Conservation (phyloP, 768 basidiomycete genomes). For the Russula brevipes region DNA sequence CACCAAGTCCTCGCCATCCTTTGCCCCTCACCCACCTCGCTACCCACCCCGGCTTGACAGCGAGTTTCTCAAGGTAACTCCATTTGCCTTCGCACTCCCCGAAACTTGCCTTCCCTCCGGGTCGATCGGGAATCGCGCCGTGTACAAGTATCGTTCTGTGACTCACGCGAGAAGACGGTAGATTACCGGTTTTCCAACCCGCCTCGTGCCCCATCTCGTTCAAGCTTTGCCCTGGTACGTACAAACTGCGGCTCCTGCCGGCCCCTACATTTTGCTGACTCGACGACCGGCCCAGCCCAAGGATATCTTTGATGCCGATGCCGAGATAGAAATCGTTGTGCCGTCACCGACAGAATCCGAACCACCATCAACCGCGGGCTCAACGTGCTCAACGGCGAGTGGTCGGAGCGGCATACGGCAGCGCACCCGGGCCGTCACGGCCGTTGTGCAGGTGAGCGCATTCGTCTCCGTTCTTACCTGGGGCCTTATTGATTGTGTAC, state of each 20-base stretch:
- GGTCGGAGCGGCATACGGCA: background rate
- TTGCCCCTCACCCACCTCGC: slow-evolving; percentile 20
- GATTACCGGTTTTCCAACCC: slow-evolving; percentile 20
- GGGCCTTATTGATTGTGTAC: background rate
- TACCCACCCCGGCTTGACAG: slow-evolving; percentile 24
- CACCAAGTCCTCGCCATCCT: slow-evolving; percentile 12
- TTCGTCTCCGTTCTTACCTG: background rate
- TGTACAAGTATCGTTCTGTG: background rate
- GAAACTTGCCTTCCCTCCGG: background rate
- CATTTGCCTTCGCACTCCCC: too few relatives aligned
- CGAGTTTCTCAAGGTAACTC: slow-evolving; percentile 20
- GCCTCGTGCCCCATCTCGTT: slow-evolving; percentile 19
- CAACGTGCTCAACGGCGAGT: slow-evolving; percentile 2
- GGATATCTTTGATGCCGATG: slow-evolving; percentile 21
- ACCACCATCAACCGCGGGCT: slow-evolving; percentile 4
- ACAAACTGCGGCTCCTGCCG: background rate
- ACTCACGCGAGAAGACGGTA: slow-evolving; percentile 21
- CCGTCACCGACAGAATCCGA: slow-evolving; percentile 14
- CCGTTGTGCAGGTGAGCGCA: slow-evolving; percentile 10
- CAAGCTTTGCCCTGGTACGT: slow-evolving; percentile 25
- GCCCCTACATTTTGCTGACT: too few relatives aligned
- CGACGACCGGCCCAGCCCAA: slow-evolving; percentile 10
- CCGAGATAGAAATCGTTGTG: slow-evolving; percentile 24
- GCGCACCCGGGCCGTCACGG: background rate
- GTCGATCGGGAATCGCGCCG: background rate